phyloP scores from a whole-genome alignment of 2,329 filamentous ascomycete genomes.

The Microcera coccophila region DNA sequence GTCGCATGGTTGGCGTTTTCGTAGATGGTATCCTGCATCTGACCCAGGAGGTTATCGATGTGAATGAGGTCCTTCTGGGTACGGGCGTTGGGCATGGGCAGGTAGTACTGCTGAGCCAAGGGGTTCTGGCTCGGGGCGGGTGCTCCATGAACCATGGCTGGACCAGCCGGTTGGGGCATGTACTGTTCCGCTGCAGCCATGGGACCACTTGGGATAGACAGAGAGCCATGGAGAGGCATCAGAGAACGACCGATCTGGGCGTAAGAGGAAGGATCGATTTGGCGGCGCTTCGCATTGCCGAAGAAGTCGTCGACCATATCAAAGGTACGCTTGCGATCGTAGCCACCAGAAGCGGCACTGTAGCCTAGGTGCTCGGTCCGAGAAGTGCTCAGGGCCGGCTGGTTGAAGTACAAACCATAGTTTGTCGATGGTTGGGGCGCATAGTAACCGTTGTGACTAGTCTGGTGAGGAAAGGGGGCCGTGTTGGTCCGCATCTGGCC shows the following conservation, averaged over 20 bases:
- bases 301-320: constrained; percentile 94
- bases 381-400: constrained; percentile 53
- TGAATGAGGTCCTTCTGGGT: constrained; percentile 93
- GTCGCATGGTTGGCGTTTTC: constrained; percentile 84
- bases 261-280: constrained; percentile 87
- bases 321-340: constrained; percentile 77
- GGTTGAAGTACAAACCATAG: constrained; percentile 76
- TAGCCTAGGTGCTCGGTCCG: constrained; percentile 62
- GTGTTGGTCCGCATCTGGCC: constrained; percentile 58
- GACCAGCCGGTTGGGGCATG: constrained; percentile 41
- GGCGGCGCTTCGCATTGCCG: constrained; percentile 83
- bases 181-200: constrained; percentile 50
- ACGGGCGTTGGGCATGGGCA: constrained; percentile 79
- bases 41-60: constrained; percentile 90
- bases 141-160: constrained; percentile 52
- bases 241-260: constrained; percentile 86
- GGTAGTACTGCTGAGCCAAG: constrained; percentile 71
- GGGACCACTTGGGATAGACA: constrained; percentile 54
- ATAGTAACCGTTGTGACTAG: constrained; percentile 56
- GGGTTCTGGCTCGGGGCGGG: constrained; percentile 56
- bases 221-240: constrained; percentile 72
- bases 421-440: constrained; percentile 50
- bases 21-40: constrained; percentile 94
- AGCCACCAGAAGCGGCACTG: constrained; percentile 50
- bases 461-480: constrained; percentile 54